Evolutionary conservation across 495 filamentous ascomycete species (phyloP).

Genomic region (Penicillium mononematosum): DNA sequence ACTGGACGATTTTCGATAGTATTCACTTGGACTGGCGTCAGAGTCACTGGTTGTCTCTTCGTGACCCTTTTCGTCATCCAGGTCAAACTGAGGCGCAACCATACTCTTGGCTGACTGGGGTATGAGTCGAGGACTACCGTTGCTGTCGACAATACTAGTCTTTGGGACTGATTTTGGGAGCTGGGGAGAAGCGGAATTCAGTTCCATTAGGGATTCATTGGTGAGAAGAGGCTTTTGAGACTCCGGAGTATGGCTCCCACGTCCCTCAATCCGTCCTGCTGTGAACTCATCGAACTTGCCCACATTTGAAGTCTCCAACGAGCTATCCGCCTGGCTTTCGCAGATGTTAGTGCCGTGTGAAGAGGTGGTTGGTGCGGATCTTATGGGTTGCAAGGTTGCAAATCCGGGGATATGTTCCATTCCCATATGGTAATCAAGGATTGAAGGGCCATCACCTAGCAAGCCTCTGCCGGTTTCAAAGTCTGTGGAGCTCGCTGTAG

Average conservation of each 20-base stretch:
- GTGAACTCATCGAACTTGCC: background rate
- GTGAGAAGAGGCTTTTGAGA: conserved; percentile 26
- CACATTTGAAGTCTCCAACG: conserved; percentile 6
- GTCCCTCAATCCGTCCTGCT: background rate
- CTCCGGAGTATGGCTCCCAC: conserved; percentile 16
- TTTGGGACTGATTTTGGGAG: conserved; percentile 3
- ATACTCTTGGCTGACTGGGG: background rate
- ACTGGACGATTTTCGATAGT: conserved; percentile 9
- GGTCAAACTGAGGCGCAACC: background rate
- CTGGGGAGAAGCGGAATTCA: background rate
- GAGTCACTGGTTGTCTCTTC: background rate
- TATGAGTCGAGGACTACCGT: conserved; percentile 32
- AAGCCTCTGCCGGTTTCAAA: conserved; percentile 3
- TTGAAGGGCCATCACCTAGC: conserved; percentile 1
- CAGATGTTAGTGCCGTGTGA: background rate
- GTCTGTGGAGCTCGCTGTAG: background rate
- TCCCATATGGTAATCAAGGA: conserved; percentile 12
- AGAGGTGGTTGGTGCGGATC: background rate
- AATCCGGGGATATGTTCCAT: conserved; percentile 11
- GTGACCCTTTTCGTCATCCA: background rate
- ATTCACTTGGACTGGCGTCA: conserved; percentile 16
- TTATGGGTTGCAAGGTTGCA: background rate
- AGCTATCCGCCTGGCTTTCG: conserved; percentile 2
- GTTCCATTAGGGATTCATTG: background rate
- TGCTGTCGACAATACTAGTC: conserved; percentile 29